Evolutionary conservation across 129 eudicot species (phyloP), one percentile per base, ranked within the genome.

Genomic region (Arctium minus): DNA sequence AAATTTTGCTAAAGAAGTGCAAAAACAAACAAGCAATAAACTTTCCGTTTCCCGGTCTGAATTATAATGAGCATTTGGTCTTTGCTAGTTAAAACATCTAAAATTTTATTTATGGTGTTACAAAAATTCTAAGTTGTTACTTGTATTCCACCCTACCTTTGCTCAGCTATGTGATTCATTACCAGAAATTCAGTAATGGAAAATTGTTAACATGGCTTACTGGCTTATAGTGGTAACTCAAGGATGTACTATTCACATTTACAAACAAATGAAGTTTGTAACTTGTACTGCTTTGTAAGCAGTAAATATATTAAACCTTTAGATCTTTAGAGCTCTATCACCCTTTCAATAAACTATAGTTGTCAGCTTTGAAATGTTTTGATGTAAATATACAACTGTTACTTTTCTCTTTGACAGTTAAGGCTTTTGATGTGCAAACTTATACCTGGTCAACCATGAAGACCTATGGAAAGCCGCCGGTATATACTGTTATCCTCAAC

Each of bases 391-490:
- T 82, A 27, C 44, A 40, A 10, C 42, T 39, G 31, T 27, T 40
- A 35, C 60, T 38, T 27, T 78, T 68, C 71, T n/a, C 29, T 72
- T 39, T 81, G 69, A 74, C 87, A 96, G 99, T 96, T 73, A 93
- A 89, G 92, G 94, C 86, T 29, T 96, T 91, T 84, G 99, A 96
- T 92, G 86, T 90, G 80, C 94, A 96, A 85, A 90, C 96, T 3
- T 62, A 80, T 83, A 88, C 92, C 36, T 96, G 98, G 99, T 91
- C 98, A 56, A 81, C 88, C 86, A 85, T 93, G 92, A 93, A 91
- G 96, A 93, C 98, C 80, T 96, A 96, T 56, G 99, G 98, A 85
- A 96, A 93, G 88, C 91, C 99, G 17, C 99, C 98, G 92, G 99
- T 96, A 96, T 75, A 65, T 56, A 37, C 73, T 38, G 6, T 75